These are phyloP conservation scores for Entomortierella beljakovae DNA, from an alignment of 192 early-diverging fungal species.

Conservation along the genomic window DNA sequence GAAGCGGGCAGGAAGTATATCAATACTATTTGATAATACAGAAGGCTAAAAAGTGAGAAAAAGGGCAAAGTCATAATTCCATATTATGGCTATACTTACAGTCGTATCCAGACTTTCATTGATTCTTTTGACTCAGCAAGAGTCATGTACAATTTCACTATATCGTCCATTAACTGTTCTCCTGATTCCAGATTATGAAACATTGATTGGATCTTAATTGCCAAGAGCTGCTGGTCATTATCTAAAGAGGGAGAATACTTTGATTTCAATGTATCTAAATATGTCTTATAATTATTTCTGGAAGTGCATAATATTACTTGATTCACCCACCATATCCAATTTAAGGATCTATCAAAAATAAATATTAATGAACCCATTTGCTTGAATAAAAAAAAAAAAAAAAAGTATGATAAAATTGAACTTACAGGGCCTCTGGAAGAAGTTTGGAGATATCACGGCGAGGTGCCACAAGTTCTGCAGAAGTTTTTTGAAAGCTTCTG, in stretches of 20 bases:
- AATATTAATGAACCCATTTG: background rate
- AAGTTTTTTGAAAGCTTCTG: background rate
- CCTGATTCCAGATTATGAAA: conserved; percentile 3
- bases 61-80: background rate
- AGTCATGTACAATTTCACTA: background rate
- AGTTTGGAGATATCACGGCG: background rate
- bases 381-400: background rate
- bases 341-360: conserved; percentile 2
- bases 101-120: background rate
- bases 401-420: background rate
- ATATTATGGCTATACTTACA: conserved; percentile 6
- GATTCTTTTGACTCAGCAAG: background rate
- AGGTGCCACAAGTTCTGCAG: conserved; percentile 1
- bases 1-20: background rate
- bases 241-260: background rate
- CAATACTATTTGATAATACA: background rate
- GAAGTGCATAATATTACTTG: background rate
- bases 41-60: background rate
- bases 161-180: conserved; percentile 4
- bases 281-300: background rate
- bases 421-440: conserved; percentile 4
- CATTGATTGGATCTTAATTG: background rate
- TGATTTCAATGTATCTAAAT: background rate
- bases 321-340: conserved; percentile 1
- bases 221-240: background rate